Base-by-base conservation (phyloP, 805 yeast genomes). In the Kluyveromyces starmeri region DNA sequence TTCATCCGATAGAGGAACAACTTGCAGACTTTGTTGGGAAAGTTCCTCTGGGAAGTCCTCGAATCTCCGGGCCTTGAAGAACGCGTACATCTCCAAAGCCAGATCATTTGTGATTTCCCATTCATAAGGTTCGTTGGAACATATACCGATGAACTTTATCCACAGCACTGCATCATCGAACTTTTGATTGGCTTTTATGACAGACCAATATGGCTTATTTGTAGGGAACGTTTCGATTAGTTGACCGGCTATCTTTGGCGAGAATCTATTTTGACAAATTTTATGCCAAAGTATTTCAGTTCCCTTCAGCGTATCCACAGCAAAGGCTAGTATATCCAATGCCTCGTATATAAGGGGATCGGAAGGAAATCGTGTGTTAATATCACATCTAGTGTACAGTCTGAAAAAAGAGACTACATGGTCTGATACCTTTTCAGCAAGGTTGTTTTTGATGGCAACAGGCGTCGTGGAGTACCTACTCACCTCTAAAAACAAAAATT, bases 61-160 rank as follows among this genome's bases (percentile, higher is more conserved):
- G 35, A 47, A 57, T 28, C 54, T 45, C 34, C 54, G 38, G 15
- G 30, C 44, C 26, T 51, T 55, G 25, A 52, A 50, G 5, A 49
- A 35, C 7, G 38, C 36, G 31, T 54, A 45, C 14, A 53, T 28
- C 8, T 26, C 30, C 38, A 77, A 71, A 18, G 83, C 59, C 35
- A 83, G 78, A 14, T 67, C 67, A 31, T 65, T 51, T 28, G 52
- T 53, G 12, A 68, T 40, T 14, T 40, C 48, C 67, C 65, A 61
- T 8, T 60, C 59, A 15, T 44, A 39, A 5, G 44, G 42, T 11
- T 19, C 26, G 8, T 12, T 14, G 9, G 18, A 22, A 21, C 36
- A 30, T 17, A 21, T 10, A 20, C 50, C 50, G 9, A 27, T 21
- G 20, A 51, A 47, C 6, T 34, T 35, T 9, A 54, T 39, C 12